Conservation (phyloP, 345 rosid genomes). For the Aegle marmelos region DNA sequence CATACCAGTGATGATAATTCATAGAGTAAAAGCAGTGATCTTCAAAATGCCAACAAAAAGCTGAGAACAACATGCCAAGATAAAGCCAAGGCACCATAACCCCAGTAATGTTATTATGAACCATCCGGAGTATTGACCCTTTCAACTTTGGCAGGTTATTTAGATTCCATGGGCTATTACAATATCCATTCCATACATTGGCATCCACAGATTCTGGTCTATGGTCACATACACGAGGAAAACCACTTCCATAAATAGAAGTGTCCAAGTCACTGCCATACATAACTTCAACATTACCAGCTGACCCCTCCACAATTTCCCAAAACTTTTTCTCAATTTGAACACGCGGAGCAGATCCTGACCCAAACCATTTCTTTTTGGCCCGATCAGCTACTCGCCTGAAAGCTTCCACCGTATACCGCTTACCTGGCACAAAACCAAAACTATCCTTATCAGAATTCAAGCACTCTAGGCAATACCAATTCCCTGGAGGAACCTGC, state of each 20-base stretch:
- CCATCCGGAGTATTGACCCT: conserved; percentile 86
- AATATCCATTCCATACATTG: conserved; percentile 69
- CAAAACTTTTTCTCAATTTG: conserved; percentile 90
- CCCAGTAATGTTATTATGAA: conserved; percentile 83
- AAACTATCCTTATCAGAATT: conserved; percentile 86
- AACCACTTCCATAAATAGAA: conserved; percentile 84
- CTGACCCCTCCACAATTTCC: conserved; percentile 91
- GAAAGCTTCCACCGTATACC: conserved; percentile 58
- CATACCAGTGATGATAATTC: conserved; percentile 96
- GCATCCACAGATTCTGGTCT: conserved; percentile 67
- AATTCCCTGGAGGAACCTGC: conserved; percentile 84
- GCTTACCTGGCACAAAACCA: conserved; percentile 92
- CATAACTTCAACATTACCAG: conserved; percentile 85
- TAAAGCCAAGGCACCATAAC: conserved; percentile 95
- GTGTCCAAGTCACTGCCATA: conserved; percentile 98
- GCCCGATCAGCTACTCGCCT: conserved; percentile 88
- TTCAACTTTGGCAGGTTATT: conserved; percentile 92
- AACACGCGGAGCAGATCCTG: conserved; percentile 55
- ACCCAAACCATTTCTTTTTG: conserved; percentile 87
- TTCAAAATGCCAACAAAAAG: conserved; percentile 99
- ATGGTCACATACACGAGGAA: conserved; percentile 66
- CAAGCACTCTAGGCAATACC: conserved; percentile 96
- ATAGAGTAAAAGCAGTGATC: conserved; percentile 97
- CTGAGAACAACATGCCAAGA: conserved; percentile 91
- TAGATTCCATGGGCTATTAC: conserved; percentile 89